Percentiles rank a stretch among this genome's conserved stretches.
Conservation (phyloP, 2,329 filamentous ascomycete genomes). For the Tolypocladium tundrense region DNA sequence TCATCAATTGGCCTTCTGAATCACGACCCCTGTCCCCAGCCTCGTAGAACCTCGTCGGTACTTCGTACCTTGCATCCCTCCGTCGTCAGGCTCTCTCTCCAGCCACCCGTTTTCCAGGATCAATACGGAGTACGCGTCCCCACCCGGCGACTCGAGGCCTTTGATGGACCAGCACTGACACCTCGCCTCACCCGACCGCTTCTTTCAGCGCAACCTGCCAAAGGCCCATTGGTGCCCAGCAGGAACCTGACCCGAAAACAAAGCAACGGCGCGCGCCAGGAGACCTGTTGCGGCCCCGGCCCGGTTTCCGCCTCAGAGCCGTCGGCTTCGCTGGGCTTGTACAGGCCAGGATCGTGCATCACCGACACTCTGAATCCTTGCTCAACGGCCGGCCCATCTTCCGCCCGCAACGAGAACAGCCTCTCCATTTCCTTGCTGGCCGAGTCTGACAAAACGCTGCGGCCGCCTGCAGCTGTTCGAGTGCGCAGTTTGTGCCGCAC, state of each 20-base stretch:
- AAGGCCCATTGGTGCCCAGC: neutral
- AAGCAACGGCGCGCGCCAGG: neutral
- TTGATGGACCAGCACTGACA: too few relatives aligned
- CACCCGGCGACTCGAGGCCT: neutral
- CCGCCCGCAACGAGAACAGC: neutral
- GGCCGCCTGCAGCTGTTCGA: neutral
- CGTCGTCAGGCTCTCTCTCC: neutral
- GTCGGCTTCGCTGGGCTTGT: neutral
- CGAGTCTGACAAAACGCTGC: neutral
- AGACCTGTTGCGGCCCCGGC: neutral
- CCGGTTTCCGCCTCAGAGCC: neutral
- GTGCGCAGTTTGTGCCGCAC: neutral
- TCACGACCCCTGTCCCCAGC: neutral
- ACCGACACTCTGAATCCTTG: neutral
- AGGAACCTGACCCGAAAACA: neutral
- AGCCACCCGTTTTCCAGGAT: neutral
- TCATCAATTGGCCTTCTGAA: neutral
- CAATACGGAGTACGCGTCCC: neutral
- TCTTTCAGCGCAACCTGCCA: neutral
- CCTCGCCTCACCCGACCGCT: neutral
- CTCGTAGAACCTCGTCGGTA: neutral
- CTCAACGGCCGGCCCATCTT: slow-evolving; percentile 1
- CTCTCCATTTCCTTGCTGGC: neutral
- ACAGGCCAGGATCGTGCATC: neutral
- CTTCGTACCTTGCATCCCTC: neutral